These are phyloP conservation scores for Fraxinus latifolia DNA, from an alignment of 305 asterid species.

Conservation along the genomic window DNA sequence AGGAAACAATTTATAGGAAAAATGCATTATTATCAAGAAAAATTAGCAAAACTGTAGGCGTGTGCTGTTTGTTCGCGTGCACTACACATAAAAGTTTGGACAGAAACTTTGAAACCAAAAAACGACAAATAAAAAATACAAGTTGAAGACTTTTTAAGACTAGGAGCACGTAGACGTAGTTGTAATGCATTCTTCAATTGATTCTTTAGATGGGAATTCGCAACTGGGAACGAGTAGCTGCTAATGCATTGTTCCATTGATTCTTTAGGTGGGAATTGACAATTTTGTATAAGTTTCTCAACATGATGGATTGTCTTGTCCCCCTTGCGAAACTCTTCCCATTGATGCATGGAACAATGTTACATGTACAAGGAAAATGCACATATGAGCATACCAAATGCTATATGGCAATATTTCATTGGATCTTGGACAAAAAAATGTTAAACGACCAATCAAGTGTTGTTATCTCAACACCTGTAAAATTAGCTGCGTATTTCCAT, in stretches of 20 bases:
- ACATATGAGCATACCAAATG: no score
- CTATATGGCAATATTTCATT: no score
- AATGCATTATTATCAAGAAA: not conserved
- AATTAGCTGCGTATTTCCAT: no score
- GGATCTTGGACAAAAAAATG: no score
- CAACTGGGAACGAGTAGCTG: conserved; percentile 56
- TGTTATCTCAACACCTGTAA: no score
- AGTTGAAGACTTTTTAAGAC: not conserved
- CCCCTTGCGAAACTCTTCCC: conserved; percentile 52
- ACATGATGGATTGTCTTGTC: conserved; percentile 43
- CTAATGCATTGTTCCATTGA: conserved; percentile 62
- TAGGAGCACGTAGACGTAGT: conserved; percentile 19
- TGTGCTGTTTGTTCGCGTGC: not conserved
- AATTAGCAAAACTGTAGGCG: not conserved
- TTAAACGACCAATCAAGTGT: no score
- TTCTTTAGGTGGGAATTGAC: conserved; percentile 71
- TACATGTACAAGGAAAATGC: no score
- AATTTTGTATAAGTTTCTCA: conserved; percentile 39
- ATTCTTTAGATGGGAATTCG: conserved; percentile 66
- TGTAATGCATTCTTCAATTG: conserved; percentile 62
- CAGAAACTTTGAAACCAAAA: no score
- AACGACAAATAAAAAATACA: not conserved
- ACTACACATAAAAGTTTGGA: not conserved
- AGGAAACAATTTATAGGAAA: not conserved
- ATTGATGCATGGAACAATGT: no score